These are phyloP conservation scores for Conringia planisiliqua DNA, from an alignment of 345 rosid genomes.

Conservation along the genomic window DNA sequence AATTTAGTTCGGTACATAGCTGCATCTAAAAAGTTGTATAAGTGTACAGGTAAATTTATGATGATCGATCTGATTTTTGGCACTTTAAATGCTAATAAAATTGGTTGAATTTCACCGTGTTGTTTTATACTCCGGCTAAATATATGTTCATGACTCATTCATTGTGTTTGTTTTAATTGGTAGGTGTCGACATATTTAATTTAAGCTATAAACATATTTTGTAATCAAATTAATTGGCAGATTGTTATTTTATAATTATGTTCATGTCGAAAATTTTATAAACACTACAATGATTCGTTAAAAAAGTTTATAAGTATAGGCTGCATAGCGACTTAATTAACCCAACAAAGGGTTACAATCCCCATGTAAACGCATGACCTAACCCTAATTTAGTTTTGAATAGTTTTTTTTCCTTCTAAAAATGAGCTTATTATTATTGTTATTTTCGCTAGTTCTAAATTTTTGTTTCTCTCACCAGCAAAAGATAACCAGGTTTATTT, in stretches of 20 bases:
- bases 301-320: not conserved
- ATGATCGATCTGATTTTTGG: not conserved
- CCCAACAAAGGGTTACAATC: not conserved
- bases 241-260: not conserved
- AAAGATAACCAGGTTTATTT: not conserved
- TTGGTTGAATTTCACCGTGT: not conserved
- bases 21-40: not conserved
- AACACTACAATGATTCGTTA: not conserved
- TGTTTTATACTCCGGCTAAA: not conserved
- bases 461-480: not conserved
- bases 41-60: not conserved
- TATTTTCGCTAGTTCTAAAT: not conserved
- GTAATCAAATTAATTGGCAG: no score
- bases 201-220: not conserved
- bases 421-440: not conserved
- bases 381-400: not conserved
- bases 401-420: not conserved
- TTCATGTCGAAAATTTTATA: not conserved
- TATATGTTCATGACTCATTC: not conserved
- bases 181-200: not conserved
- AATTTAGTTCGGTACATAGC: not conserved
- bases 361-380: not conserved
- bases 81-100: slow-evolving; percentile 7
- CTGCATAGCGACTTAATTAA: not conserved
- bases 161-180: not conserved